A percentile compares a stretch with the other conserved stretches of the same genome.
These are phyloP conservation scores for Chaetomiaceae sp. DNA, from an alignment of 2,329 filamentous ascomycete genomes.

Conservation along the genomic window DNA sequence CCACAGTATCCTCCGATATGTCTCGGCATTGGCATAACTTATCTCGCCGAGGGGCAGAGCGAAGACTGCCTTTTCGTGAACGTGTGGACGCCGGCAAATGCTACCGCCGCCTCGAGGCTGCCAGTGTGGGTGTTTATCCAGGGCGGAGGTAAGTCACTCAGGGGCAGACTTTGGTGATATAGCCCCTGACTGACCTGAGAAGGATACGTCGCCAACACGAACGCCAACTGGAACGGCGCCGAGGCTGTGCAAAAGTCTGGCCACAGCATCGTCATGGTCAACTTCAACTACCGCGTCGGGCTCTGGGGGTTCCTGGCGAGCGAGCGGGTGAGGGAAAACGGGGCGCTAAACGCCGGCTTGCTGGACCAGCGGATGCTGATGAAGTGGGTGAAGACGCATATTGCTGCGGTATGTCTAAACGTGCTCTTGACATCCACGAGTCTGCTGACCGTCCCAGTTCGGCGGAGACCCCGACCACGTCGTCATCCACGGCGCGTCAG, in stretches of 20 bases:
- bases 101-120: constrained; percentile 39
- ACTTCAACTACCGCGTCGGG: constrained; percentile 61
- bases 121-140: constrained; percentile 54
- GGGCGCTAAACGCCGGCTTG: constrained; percentile 59
- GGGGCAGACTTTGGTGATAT: no score
- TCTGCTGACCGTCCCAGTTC: constrained; percentile 35
- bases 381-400: constrained; percentile 58
- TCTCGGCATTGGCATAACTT: constrained; percentile 34
- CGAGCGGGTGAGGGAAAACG: constrained; percentile 49
- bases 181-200: neutral
- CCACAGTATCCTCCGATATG: constrained; percentile 44
- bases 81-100: constrained; percentile 40
- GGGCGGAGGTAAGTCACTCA: constrained; percentile 34
- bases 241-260: constrained; percentile 42
- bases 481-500: constrained; percentile 58
- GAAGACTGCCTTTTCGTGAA: constrained; percentile 43
- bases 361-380: constrained; percentile 59
- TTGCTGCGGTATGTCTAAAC: constrained; percentile 38
- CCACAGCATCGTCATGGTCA: constrained; percentile 50
- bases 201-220: constrained; percentile 46
- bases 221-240: constrained; percentile 49
- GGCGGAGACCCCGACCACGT: constrained; percentile 57
- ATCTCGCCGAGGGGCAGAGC: constrained; percentile 30
- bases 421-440: neutral
- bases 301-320: constrained; percentile 59